Base-by-base conservation (phyloP, 306 rosid species). In the Quercus gilva region DNA sequence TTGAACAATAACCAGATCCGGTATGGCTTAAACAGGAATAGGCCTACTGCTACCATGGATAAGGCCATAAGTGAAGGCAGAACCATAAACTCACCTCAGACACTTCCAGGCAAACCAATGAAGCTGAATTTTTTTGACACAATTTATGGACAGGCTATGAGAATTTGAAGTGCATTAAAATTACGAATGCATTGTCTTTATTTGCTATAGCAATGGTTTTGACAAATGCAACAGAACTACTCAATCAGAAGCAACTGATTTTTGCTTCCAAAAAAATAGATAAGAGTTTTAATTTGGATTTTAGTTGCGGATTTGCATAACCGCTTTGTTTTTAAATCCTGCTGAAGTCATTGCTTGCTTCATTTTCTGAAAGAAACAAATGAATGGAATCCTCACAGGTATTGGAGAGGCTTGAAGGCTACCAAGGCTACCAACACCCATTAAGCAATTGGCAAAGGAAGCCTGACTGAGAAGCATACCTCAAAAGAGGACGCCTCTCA, bases 391-490 rank as follows among this genome's bases (percentile, higher is more conserved):
- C 76, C 81, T 74, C 78, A 75, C 82, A 70, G 41, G 52, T 74
- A 76, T 74, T 67, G 75, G 82, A 69, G 75, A 83, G 86, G 85
- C 73, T 80, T 75, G 82, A 84, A 83, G 84, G 87, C 85, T 75
- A 70, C 82, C 65, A 81, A 79, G 84, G 86, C 85, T 75, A 70
- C 82, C 67, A 81, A 78, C 68, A 86, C 82, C 89, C 51, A 18
- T 69, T 77, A 69, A 73, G 74, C 83, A 81, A 71, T 67, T 69
- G 92, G 84, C 77, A 83, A 85, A 78, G 88, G 83, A 82, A 84
- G 81, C 95, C 93, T 75, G 81, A 85, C 93, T 89, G 99, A 95
- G 96, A 86, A 88, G 93, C 96, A 87, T 88, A 89, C 92, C 97
- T 91, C 94, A 88, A 82, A 82, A 86, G 92, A 90, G 95, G 92